Evolutionary conservation across 2,329 filamentous ascomycete species (phyloP), one percentile per base, ranked within the genome.

Genomic region (Neurospora sp.): DNA sequence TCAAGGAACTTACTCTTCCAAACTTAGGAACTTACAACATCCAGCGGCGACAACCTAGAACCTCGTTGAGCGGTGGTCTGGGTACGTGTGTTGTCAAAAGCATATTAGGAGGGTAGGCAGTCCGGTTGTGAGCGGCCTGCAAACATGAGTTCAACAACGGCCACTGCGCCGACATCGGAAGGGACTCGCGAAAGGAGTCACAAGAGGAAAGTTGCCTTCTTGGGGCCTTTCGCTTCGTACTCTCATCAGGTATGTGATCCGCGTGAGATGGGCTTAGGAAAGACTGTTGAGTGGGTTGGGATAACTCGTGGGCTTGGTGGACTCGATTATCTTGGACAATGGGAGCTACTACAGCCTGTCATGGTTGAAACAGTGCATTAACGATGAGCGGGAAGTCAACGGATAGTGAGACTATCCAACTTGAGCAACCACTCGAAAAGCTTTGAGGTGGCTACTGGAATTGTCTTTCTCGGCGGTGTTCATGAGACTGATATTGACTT

Each of bases 211-310:
- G 75, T 77, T 28, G 75, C 76, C 37, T 77, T 76, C 66, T 70
- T 77, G 19, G 76, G 76, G 8, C 75, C 76, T 3, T 10, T 72
- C 17, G 70, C 74, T 37, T 75, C 75, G 0, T 77, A 77, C 66
- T 73, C 76, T n/a, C 75, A 77, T 66, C 75, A 76, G 72, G 75
- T 74, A 73, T 52, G 66, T 57, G 38, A 8, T 62, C 10, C 23
- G 5, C 23, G 8, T 68, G 28, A 23, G 6, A 33, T 28, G 52
- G 52, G 52, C 52, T 57, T 17, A 28, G 23, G 4, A 62, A 15
- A 15, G 52, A 17, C 28, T 15, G 52, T 36, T 17, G 23, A 10
- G 15, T 36, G 6, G 28, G 23, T 36, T 57, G 4, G 23, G 23
- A 17, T 15, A 4, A 33, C 6, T 33, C 46, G 10, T 33, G 46